phyloP scores from a whole-genome alignment of 441 rosid genomes.

The Erodium texanum region DNA sequence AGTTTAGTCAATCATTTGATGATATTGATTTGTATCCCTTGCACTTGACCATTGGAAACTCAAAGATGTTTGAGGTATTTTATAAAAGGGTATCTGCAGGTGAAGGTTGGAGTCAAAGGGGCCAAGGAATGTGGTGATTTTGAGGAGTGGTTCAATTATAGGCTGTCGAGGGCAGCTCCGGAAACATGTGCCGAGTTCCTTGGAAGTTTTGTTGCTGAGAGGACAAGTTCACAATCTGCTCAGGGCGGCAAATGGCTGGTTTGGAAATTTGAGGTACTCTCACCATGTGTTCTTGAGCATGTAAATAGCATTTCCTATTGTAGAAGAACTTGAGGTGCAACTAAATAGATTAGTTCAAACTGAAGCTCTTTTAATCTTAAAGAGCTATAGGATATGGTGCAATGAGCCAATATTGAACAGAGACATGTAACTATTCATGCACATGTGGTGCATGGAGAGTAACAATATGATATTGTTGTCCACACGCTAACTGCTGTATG shows the following conservation, averaged over 20 bases:
- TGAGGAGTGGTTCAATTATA: constrained; percentile 97
- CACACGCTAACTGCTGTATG: too few species aligned
- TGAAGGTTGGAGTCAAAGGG: constrained; percentile 70
- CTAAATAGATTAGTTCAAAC: not conserved
- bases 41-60: not conserved
- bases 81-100: constrained; percentile 35
- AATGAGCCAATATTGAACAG: too few species aligned
- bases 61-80: not conserved
- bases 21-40: not conserved
- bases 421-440: not conserved
- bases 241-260: constrained; percentile 98
- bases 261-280: constrained; percentile 87
- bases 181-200: constrained; percentile 92
- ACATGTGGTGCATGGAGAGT: not conserved
- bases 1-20: too few species aligned
- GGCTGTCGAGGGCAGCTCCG: constrained; percentile 92
- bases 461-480: not conserved
- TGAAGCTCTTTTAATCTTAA: not conserved
- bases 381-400: too few species aligned
- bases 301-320: not conserved
- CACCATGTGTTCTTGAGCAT: not conserved
- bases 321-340: not conserved
- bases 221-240: constrained; percentile 46
- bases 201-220: constrained; percentile 79
- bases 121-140: constrained; percentile 79